These are phyloP conservation scores for Bremia lactucae DNA, from an alignment of 352 stramenopile species.

Conservation along the genomic window DNA sequence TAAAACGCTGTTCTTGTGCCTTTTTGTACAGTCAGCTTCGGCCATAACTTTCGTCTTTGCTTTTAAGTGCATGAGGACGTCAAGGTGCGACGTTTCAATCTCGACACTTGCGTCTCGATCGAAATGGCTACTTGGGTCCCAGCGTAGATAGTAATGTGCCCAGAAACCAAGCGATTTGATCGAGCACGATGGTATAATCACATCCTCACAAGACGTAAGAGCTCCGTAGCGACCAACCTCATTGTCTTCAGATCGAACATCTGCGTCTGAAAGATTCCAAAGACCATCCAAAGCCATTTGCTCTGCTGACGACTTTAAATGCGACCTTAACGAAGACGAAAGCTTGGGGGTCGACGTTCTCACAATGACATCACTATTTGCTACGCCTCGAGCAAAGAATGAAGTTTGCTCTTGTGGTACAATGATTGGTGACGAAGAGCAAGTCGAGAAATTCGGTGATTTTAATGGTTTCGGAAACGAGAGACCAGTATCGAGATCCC, in stretches of 20 bases:
- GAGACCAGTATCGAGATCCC: slow-evolving; percentile 43
- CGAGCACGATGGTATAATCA: slow-evolving; percentile 57
- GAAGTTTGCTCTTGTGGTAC: slow-evolving; percentile 12
- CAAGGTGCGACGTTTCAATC: slow-evolving; percentile 45
- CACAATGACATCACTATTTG: slow-evolving; percentile 3
- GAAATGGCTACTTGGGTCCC: slow-evolving; percentile 47
- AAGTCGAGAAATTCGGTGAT: slow-evolving; percentile 15
- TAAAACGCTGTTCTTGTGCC: slow-evolving; percentile 18
- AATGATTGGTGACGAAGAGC: slow-evolving; percentile 11
- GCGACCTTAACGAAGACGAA: slow-evolving; percentile 25
- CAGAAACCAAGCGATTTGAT: slow-evolving; percentile 69
- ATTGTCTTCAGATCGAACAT: slow-evolving; percentile 28
- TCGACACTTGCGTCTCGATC: slow-evolving; percentile 50
- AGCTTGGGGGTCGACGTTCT: slow-evolving; percentile 11
- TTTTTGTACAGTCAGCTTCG: slow-evolving; percentile 22
- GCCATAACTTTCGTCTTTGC: slow-evolving; percentile 16
- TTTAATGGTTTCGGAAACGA: slow-evolving; percentile 41
- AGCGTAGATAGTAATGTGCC: slow-evolving; percentile 72
- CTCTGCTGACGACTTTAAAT: slow-evolving; percentile 26
- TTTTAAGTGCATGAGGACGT: slow-evolving; percentile 30
- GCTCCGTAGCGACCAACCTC: slow-evolving; percentile 23
- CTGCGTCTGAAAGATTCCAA: slow-evolving; percentile 23
- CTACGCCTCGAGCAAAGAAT: slow-evolving; percentile 7
- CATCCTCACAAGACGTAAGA: slow-evolving; percentile 32
- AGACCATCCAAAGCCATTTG: slow-evolving; percentile 17